Evolutionary conservation across 192 early-diverging fungal genomes (phyloP).

Genomic region (Podila epicladia): DNA sequence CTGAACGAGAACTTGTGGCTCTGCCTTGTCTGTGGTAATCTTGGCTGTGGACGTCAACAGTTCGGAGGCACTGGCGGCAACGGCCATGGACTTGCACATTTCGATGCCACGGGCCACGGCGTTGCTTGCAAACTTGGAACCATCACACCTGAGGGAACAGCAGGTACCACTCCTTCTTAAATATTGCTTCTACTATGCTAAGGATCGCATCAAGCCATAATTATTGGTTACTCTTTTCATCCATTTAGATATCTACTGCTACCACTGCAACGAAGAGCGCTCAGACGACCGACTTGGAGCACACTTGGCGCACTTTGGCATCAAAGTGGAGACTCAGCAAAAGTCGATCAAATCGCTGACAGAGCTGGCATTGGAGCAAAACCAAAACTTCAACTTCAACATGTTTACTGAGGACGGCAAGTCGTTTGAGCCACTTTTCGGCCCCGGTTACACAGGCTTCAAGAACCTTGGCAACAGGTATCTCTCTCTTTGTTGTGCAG

Average conservation of each 20-base stretch:
- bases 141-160: slow-evolving; percentile 96
- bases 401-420: slow-evolving; percentile 98
- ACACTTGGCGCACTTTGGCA: slow-evolving; percentile 90
- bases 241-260: slow-evolving; percentile 81
- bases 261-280: slow-evolving; percentile 83
- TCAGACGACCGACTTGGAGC: slow-evolving; percentile 79
- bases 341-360: slow-evolving; percentile 94
- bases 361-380: slow-evolving; percentile 96
- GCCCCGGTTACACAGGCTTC: slow-evolving; percentile 92
- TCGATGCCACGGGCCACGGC: slow-evolving; percentile 79
- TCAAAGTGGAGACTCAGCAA: slow-evolving; percentile 81
- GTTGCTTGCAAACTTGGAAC: slow-evolving; percentile 94
- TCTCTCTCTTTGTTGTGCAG: not conserved
- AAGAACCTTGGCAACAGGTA: slow-evolving; percentile 95
- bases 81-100: slow-evolving; percentile 91
- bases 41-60: slow-evolving; percentile 95
- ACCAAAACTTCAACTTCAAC: slow-evolving; percentile 96
- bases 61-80: slow-evolving; percentile 94
- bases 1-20: slow-evolving; percentile 96
- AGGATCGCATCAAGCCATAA: not conserved
- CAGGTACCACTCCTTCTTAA: slow-evolving; percentile 58
- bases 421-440: slow-evolving; percentile 82
- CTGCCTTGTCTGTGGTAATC: slow-evolving; percentile 91
- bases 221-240: not conserved
- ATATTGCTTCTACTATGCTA: slow-evolving; percentile 5